phyloP scores from a whole-genome alignment of 805 yeast genomes.

The Myxozyma nipponensis region DNA sequence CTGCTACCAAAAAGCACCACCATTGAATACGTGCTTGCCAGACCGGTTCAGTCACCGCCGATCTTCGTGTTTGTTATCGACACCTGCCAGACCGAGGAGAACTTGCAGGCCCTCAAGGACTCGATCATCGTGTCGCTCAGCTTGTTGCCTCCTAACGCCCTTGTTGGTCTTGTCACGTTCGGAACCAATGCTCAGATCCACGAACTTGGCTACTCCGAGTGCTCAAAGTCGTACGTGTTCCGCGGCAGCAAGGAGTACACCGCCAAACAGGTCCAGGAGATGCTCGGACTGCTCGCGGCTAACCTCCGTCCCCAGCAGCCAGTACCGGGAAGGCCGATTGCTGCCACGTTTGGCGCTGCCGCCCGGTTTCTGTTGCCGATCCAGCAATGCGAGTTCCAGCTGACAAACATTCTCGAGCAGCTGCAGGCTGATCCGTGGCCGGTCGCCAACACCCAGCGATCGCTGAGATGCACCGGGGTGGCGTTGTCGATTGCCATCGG shows the following conservation, averaged over 20 bases:
- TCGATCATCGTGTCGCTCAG: conserved; percentile 70
- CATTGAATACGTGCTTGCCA: conserved; percentile 76
- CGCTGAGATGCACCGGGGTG: conserved; percentile 88
- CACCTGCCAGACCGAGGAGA: conserved; percentile 84
- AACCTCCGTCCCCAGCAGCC: conserved; percentile 25
- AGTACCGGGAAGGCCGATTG: conserved; percentile 23
- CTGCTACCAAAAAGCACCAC: conserved; percentile 65
- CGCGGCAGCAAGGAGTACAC: conserved; percentile 84
- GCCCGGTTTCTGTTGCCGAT: conserved; percentile 68
- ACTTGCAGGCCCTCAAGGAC: conserved; percentile 77
- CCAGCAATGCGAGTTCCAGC: conserved; percentile 74
- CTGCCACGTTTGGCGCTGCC: conserved; percentile 29
- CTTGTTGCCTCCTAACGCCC: conserved; percentile 82
- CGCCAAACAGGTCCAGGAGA: conserved; percentile 52
- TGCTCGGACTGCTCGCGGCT: conserved; percentile 49
- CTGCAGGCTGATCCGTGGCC: conserved; percentile 86
- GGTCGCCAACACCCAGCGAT: conserved; percentile 68
- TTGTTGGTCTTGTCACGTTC: conserved; percentile 80
- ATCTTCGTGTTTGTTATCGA: conserved; percentile 82
- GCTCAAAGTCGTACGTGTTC: conserved; percentile 75
- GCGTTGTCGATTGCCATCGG: conserved; percentile 83
- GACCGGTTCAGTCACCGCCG: conserved; percentile 82
- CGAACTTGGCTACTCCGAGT: conserved; percentile 65
- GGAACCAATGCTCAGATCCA: conserved; percentile 91
- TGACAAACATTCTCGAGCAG: conserved; percentile 73